These are phyloP conservation scores for Apiospora arundinis DNA, from an alignment of 2,329 filamentous ascomycete genomes.

Conservation along the genomic window DNA sequence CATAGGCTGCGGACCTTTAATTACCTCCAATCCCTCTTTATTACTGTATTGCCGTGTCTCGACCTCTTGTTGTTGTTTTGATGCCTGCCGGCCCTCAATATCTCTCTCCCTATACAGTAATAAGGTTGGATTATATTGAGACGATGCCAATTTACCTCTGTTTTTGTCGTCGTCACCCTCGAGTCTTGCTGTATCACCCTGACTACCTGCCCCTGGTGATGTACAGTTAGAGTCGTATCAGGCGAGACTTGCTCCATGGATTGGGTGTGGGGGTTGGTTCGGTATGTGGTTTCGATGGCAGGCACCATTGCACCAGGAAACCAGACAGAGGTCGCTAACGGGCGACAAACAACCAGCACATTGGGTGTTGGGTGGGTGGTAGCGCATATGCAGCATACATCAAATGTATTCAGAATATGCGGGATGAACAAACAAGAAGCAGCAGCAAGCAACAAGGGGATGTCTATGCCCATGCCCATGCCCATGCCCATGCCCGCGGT, in stretches of 20 bases:
- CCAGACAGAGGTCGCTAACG: background rate
- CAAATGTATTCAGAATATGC: conserved; percentile 9
- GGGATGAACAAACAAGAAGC: conserved; percentile 9
- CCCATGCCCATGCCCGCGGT: background rate
- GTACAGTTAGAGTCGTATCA: background rate
- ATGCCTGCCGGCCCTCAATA: background rate
- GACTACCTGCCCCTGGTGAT: too few relatives aligned
- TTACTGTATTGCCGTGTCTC: background rate
- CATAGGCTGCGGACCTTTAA: background rate
- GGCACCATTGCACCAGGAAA: background rate
- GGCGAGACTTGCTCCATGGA: background rate
- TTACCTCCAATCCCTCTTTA: background rate
- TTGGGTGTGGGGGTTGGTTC: background rate
- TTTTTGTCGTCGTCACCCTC: background rate
- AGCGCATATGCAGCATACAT: conserved; percentile 16
- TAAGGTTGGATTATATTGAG: background rate
- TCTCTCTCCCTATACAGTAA: background rate
- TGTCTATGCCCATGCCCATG: too few relatives aligned
- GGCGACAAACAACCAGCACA: conserved; percentile 5
- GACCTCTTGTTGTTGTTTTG: background rate
- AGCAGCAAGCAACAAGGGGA: too few relatives aligned
- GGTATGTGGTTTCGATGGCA: background rate
- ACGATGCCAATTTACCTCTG: background rate
- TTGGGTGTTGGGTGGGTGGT: conserved; percentile 16
- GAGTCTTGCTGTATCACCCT: background rate